Conservation (phyloP, 495 filamentous ascomycete species). For the Penicillium cataractarum region DNA sequence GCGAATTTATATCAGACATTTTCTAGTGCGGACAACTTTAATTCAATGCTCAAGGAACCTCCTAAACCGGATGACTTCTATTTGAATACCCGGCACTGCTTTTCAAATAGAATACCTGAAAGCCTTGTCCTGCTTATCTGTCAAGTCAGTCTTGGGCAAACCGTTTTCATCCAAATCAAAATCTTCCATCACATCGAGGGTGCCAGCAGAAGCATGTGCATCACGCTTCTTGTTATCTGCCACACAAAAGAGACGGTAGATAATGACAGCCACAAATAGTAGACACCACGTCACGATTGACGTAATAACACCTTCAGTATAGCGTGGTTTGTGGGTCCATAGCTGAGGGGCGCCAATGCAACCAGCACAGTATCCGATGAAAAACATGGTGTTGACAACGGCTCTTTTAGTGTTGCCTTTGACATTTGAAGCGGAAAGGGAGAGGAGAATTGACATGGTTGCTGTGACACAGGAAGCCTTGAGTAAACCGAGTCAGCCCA, state of each 20-base stretch:
- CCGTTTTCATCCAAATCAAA: neutral
- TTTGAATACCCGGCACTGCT: neutral
- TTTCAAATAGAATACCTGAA: neutral
- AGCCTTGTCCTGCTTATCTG: neutral
- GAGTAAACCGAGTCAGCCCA: neutral
- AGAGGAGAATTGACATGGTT: neutral
- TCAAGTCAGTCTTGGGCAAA: neutral
- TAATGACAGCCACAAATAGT: neutral
- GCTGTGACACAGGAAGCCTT: neutral
- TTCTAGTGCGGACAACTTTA: too few species aligned
- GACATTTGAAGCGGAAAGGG: neutral
- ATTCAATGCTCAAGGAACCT: neutral
- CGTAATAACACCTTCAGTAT: neutral
- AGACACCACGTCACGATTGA: neutral
- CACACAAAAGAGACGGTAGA: neutral
- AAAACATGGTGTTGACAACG: neutral
- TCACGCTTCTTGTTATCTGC: neutral
- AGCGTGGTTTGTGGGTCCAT: neutral
- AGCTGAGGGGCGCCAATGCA: neutral
- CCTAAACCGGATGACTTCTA: neutral
- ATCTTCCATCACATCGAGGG: neutral
- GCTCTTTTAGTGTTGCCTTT: neutral
- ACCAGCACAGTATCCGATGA: neutral
- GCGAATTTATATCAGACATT: too few species aligned
- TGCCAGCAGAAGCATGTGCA: neutral